Conservation (phyloP, 148 eudicot species). For the Arbutus unedo region DNA sequence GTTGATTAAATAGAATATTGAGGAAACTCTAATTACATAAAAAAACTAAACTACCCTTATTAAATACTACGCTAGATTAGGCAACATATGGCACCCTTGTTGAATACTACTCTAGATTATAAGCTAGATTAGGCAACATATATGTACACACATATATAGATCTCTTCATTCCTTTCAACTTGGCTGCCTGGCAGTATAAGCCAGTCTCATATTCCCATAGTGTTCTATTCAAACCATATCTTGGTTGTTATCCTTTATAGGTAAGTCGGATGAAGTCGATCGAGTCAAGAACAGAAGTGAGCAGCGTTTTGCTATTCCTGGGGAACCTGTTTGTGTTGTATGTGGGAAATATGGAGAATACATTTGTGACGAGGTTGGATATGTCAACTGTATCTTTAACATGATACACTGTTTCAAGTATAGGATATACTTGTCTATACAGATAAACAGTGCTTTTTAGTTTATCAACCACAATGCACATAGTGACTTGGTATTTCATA, state of each 20-base stretch:
- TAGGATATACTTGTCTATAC: neutral
- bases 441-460: too few relatives aligned
- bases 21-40: too few relatives aligned
- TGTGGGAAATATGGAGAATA: slow-evolving; percentile 92
- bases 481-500: neutral
- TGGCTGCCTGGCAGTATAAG: neutral
- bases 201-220: neutral
- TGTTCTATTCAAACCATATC: neutral
- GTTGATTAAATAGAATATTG: too few relatives aligned
- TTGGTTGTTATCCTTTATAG: slow-evolving; percentile 22
- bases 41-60: too few relatives aligned
- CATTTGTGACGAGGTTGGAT: slow-evolving; percentile 69
- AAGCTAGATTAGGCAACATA: too few relatives aligned
- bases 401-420: neutral
- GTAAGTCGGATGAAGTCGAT: slow-evolving; percentile 32
- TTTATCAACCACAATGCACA: too few relatives aligned
- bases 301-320: slow-evolving; percentile 72
- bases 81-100: too few relatives aligned
- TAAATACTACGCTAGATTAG: too few relatives aligned
- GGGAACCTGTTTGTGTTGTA: slow-evolving; percentile 78
- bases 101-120: too few relatives aligned
- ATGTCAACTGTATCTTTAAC: slow-evolving; percentile 1
- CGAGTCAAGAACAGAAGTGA: slow-evolving; percentile 50
- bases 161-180: slow-evolving; percentile 6
- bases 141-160: too few relatives aligned